Percentiles rank a stretch among this genome's conserved stretches.
These are phyloP conservation scores for Colletotrichum spaethianum DNA, from an alignment of 2,329 filamentous ascomycete species.

Conservation along the genomic window DNA sequence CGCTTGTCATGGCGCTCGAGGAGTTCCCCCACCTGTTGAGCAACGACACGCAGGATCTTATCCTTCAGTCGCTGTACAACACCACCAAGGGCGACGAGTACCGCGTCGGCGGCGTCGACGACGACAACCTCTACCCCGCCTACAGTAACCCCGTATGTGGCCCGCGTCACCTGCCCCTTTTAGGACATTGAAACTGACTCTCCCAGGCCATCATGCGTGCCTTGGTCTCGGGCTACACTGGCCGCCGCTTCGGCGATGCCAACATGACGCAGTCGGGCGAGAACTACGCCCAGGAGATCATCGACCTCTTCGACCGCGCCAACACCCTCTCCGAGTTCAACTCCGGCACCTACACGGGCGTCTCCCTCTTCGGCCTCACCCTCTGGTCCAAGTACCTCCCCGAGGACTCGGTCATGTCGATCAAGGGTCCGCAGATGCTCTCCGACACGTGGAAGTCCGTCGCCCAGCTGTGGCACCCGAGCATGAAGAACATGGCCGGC, in stretches of 20 bases:
- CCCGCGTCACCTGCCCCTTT: background rate
- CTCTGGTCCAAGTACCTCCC: slow-evolving; percentile 73
- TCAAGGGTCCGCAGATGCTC: slow-evolving; percentile 67
- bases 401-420: slow-evolving; percentile 65
- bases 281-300: slow-evolving; percentile 66
- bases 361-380: slow-evolving; percentile 71
- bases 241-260: slow-evolving; percentile 63
- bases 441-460: slow-evolving; percentile 66
- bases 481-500: slow-evolving; percentile 72
- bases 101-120: slow-evolving; percentile 71
- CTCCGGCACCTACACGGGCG: slow-evolving; percentile 73
- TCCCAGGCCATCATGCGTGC: slow-evolving; percentile 71
- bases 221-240: slow-evolving; percentile 72
- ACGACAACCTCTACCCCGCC: slow-evolving; percentile 73
- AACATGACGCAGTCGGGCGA: slow-evolving; percentile 74
- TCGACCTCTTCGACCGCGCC: slow-evolving; percentile 69
- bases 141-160: slow-evolving; percentile 69
- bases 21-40: slow-evolving; percentile 66
- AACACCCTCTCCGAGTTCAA: slow-evolving; percentile 75
- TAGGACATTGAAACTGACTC: background rate
- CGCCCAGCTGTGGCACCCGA: slow-evolving; percentile 69
- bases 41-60: slow-evolving; percentile 54
- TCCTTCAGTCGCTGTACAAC: slow-evolving; percentile 68
- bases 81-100: slow-evolving; percentile 72
- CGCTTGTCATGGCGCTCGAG: slow-evolving; percentile 71